Evolutionary conservation across 176 grass and related monocot genomes (phyloP), one percentile per base, ranked within the genome.

Genomic region (Olyra latifolia): DNA sequence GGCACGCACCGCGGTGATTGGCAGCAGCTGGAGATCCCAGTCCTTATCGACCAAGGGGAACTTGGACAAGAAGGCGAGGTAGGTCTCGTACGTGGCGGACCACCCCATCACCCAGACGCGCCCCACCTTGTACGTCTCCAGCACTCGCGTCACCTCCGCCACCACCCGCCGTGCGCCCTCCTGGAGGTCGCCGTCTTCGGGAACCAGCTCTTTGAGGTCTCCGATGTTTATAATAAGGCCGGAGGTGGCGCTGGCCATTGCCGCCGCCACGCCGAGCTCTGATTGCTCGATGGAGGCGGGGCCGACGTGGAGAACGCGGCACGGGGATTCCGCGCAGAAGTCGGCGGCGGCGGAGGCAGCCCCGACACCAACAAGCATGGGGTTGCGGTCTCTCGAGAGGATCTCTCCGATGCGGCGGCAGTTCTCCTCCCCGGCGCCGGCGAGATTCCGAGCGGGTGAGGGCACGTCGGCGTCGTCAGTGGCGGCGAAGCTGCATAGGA

Each of bases 41-140:
- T 99, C 96, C 80, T 91, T 99, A 66, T 99, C 92, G 61, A 99
- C 47, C 77, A 99, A 85, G 11, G 92, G 96, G 85, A 93, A 93
- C 84, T 85, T 93, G 35, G 92, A 93, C 15, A 99, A 87, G 86
- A 99, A 99, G 73, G 94, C 79, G 88, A 93, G 74, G 88, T 99
- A 95, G 12, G 88, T 93, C 67, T 99, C 93, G 40, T 95, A 99
- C 28, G 93, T 95, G 35, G 83, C 88, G 22, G 96, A 91, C 96
- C 96, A 99, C 0, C 92, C 96, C 84, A 99, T 91, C 41, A 99
- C 82, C 93, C 86, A 91, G 59, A 95, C 28, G 22, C 83, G 79
- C 11, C 80, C 80, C 3, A 47, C 57, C 35, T 62, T 89, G 73
- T 71, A 80, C 63, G 62, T 76, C 88, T 99, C 96, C 47, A 99